phyloP scores from a whole-genome alignment of 805 yeast genomes.

The Yarrowia sp. region DNA sequence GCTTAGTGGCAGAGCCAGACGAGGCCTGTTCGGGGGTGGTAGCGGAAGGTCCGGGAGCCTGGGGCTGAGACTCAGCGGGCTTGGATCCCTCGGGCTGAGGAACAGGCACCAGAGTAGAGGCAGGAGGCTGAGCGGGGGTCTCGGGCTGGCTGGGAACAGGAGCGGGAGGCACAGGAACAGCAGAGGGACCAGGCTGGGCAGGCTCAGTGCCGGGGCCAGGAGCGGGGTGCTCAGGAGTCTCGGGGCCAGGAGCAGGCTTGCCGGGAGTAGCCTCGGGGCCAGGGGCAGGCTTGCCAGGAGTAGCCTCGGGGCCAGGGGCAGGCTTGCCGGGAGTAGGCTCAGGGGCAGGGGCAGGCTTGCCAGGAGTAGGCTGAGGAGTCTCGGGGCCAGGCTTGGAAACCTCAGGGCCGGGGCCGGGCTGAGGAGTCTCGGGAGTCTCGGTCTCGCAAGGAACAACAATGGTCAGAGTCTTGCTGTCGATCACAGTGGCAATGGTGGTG shows the following conservation, averaged over 20 bases:
- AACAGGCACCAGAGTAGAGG: not conserved
- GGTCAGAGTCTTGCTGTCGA: slow-evolving; percentile 91
- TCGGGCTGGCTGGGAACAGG: not conserved
- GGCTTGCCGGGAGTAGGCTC: not conserved
- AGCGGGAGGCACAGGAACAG: no score
- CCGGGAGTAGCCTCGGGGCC: not conserved
- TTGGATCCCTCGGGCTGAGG: not conserved
- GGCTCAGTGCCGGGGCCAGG: not conserved
- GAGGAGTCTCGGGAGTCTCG: not conserved
- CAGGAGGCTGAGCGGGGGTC: not conserved
- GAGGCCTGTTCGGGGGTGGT: slow-evolving; percentile 2
- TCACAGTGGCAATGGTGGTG: slow-evolving; percentile 53
- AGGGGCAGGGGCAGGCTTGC: no score
- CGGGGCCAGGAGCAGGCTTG: not conserved
- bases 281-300: not conserved
- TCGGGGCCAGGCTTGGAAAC: no score
- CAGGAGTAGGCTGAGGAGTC: no score
- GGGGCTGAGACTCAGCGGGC: not conserved
- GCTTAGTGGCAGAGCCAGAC: slow-evolving; percentile 4
- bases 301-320: not conserved
- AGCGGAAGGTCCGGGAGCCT: not conserved
- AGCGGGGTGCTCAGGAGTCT: not conserved
- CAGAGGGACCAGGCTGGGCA: not conserved
- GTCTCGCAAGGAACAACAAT: slow-evolving; percentile 54
- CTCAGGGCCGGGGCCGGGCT: not conserved